Evolutionary conservation across 208 protist genomes (phyloP).

Genomic region (Leishmania lainsoni): DNA sequence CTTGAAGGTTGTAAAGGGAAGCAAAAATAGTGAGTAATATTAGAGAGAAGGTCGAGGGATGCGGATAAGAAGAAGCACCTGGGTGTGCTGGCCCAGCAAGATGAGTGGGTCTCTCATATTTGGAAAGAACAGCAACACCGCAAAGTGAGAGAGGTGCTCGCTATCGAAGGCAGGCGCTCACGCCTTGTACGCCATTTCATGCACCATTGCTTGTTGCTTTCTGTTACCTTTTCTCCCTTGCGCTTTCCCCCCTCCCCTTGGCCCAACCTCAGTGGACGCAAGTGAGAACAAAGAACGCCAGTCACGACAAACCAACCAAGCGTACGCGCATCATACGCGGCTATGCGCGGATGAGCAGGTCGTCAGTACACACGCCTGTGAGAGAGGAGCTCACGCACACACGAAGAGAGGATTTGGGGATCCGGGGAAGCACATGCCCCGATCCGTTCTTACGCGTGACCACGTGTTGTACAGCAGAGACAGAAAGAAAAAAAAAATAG

Average conservation of each 20-base stretch:
- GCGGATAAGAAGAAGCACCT: not conserved
- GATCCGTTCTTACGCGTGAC: not conserved
- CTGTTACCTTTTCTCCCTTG: not conserved
- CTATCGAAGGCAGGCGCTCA: not conserved
- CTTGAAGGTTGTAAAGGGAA: not conserved
- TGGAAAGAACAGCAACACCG: conserved; percentile 1
- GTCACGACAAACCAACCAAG: not conserved
- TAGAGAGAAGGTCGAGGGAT: not conserved
- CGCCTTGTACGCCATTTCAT: not conserved
- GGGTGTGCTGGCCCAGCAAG: not conserved
- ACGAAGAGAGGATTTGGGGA: conserved; percentile 2
- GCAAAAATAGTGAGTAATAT: not conserved
- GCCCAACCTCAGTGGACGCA: not conserved
- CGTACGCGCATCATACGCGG: not conserved
- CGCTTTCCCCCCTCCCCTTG: not conserved
- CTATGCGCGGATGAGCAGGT: not conserved
- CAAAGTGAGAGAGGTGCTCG: not conserved
- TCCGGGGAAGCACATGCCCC: not conserved
- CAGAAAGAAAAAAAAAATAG: not conserved
- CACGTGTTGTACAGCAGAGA: not conserved
- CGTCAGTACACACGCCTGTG: not conserved
- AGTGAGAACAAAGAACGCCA: not conserved
- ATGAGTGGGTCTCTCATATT: not conserved
- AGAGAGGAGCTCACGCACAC: conserved; percentile 7
- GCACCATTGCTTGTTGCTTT: not conserved